Evolutionary conservation across 495 filamentous ascomycete genomes (phyloP), one percentile per base, ranked within the genome.

Genomic region (Aspergillus bridgeri): DNA sequence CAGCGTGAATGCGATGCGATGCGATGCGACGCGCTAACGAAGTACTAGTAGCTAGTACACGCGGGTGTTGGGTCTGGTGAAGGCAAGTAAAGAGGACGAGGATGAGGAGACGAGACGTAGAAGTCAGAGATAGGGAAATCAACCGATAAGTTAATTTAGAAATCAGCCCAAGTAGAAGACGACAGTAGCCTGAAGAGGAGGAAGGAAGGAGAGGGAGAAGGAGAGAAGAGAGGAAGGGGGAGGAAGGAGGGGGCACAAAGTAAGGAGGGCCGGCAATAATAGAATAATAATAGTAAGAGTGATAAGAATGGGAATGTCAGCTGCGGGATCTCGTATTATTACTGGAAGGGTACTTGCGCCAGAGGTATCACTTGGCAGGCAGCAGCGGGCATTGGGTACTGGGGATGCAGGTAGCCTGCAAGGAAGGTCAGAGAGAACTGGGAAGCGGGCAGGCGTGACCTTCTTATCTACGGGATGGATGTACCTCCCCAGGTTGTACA

Each of bases 1-100:
- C 54, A 63, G 58, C 52, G 51, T 42, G 51, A 24, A 60, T 60
- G 61, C 63, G 66, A 66, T 66, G 61, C 61, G 64, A 66, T 59
- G 61, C 61, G 66, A 69, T 69, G 64, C 64, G 64, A 66, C 66
- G 64, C 66, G 66, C 66, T 64, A 66, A 51, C 38, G 18, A 56
- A 33, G 29, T 47, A 51, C 27, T 53, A 49, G 60, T 53, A 38
- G 33, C 33, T 38, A 38, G 33, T 38, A 38, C 7, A 38, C 33
- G 33, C 33, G 33, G 33, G 33, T 52, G 53, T 51, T 62, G 57
- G 56, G 59, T 45, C 53, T 65, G 59, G 65, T 59, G 61, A 61
- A 54, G 19, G 47, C 52, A 44, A 46, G 45, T 29, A 46, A 27
- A 25, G 25, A 44, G 21, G 42, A 58, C 27, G 33, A 48, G 57